A percentile compares a stretch with the other conserved stretches of the same genome.
Conservation (phyloP, 208 protist species). For the Leishmania major region DNA sequence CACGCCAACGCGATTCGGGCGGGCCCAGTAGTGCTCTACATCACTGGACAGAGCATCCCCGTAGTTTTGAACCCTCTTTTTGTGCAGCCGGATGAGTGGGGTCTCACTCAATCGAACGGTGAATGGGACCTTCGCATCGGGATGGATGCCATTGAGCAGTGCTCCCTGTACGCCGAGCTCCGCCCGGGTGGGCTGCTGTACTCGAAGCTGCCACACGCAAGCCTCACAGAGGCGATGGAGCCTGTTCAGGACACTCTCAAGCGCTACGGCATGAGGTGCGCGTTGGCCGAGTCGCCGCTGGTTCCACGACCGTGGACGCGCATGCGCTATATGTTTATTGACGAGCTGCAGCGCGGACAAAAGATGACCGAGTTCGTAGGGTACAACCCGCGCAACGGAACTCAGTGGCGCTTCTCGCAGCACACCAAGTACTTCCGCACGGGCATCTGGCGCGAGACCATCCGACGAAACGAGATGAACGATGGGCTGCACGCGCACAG, state of each 20-base stretch:
- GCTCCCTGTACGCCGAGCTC: conserved; percentile 80
- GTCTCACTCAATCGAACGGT: conserved; percentile 19
- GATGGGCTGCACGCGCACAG: conserved; percentile 84
- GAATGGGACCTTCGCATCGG: conserved; percentile 82
- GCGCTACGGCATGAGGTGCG: conserved; percentile 84
- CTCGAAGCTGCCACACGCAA: conserved; percentile 60
- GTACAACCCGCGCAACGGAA: conserved; percentile 85
- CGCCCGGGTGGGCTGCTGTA: conserved; percentile 84
- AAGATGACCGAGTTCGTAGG: conserved; percentile 89
- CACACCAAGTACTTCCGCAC: conserved; percentile 84
- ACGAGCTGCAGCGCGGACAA: conserved; percentile 88
- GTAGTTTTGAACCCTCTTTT: conserved; percentile 81
- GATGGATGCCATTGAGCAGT: conserved; percentile 90
- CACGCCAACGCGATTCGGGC: conserved; percentile 65
- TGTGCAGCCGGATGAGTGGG: conserved; percentile 65
- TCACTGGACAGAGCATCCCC: conserved; percentile 76
- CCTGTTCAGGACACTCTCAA: conserved; percentile 58
- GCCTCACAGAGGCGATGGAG: conserved; percentile 46
- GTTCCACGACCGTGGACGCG: conserved; percentile 86
- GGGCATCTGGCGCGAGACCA: conserved; percentile 87
- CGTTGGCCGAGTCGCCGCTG: conserved; percentile 78
- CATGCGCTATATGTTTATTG: conserved; percentile 91
- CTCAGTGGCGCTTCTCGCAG: conserved; percentile 90
- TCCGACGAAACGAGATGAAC: conserved; percentile 90
- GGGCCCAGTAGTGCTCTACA: conserved; percentile 85